Evolutionary conservation across 257 asterid species (phyloP).

Genomic region (Primulina huaijiensis): DNA sequence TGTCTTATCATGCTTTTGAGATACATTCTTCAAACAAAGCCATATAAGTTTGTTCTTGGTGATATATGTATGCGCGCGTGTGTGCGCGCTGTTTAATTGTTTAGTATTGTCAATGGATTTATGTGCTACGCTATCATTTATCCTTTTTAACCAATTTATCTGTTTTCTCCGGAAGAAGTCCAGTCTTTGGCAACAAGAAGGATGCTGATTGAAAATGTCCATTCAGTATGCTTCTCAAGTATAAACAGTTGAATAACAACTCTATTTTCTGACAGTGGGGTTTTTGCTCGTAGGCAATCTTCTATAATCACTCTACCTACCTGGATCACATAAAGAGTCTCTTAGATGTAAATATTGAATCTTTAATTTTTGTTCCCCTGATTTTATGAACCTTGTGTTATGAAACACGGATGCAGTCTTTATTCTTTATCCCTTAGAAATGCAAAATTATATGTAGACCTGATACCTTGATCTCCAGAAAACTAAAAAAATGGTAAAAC

Average conservation of each 20-base stretch:
- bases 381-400: too few relatives aligned
- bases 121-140: neutral
- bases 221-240: too few relatives aligned
- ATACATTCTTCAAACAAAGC: slow-evolving; percentile 1
- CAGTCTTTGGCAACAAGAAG: neutral
- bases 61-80: neutral
- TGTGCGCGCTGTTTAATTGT: neutral
- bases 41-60: slow-evolving; percentile 7
- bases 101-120: too few relatives aligned
- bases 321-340: too few relatives aligned
- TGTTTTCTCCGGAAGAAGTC: neutral
- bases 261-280: too few relatives aligned
- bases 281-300: too few relatives aligned
- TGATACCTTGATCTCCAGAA: neutral
- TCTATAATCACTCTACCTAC: too few relatives aligned
- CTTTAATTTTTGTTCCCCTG: too few relatives aligned
- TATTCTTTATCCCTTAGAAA: slow-evolving; percentile 3
- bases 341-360: too few relatives aligned
- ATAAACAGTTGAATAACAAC: too few relatives aligned
- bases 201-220: neutral
- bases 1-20: slow-evolving; percentile 1
- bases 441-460: neutral
- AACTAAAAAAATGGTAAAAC: neutral
- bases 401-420: neutral
- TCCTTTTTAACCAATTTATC: neutral